Evolutionary conservation across 1,139 yeast genomes (phyloP).

Genomic region (Blastobotrys capitulatus): DNA sequence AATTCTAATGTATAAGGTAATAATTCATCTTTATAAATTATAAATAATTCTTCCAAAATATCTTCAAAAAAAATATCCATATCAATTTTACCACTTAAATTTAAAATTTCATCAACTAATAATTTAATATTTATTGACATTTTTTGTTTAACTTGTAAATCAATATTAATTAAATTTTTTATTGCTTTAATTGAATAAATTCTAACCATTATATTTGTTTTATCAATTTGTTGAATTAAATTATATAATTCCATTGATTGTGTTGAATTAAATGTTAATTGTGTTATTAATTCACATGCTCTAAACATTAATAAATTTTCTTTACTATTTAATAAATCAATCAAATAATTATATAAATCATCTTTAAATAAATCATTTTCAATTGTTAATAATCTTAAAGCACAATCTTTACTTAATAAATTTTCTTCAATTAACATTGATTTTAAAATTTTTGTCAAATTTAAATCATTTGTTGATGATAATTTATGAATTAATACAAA

Average conservation of each 20-base stretch:
- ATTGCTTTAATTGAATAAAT: conserved; percentile 6
- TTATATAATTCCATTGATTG: not conserved
- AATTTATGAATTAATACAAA: not conserved
- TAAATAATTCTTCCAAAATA: conserved; percentile 14
- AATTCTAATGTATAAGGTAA: conserved; percentile 14
- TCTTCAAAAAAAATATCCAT: conserved; percentile 14
- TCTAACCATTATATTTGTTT: not conserved
- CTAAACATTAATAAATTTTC: not conserved
- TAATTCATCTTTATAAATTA: conserved; percentile 11
- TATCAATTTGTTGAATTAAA: not conserved
- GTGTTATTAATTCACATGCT: conserved; percentile 4
- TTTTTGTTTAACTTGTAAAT: conserved; percentile 8
- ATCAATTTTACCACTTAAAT: conserved; percentile 11
- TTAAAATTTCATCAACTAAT: conserved; percentile 14
- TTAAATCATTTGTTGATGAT: not conserved
- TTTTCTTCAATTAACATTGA: not conserved
- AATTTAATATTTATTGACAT: conserved; percentile 4
- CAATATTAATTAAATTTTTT: not conserved
- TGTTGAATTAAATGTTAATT: not conserved
- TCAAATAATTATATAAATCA: not conserved
- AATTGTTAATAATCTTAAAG: conserved; percentile 2
- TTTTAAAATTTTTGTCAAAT: not conserved
- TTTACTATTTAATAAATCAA: not conserved
- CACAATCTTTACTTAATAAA: conserved; percentile 6
- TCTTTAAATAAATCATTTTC: not conserved